Percentiles rank a stretch among this genome's conserved stretches.
phyloP scores from a whole-genome alignment of 306 rosid species.

The Dalbergia cultrata region DNA sequence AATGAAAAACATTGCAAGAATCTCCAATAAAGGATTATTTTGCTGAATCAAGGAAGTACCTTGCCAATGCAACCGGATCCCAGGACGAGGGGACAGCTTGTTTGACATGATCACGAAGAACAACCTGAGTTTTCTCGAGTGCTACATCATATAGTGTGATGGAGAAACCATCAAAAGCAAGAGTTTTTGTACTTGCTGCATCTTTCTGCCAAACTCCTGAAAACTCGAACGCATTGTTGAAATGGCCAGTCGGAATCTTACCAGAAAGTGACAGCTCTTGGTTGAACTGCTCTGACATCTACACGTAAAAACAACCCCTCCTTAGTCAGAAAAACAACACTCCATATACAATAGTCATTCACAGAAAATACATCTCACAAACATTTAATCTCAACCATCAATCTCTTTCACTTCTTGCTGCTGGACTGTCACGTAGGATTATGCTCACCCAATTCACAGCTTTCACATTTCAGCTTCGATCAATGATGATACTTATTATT shows the following conservation, averaged over 20 bases:
- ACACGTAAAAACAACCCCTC: slow-evolving; percentile 4
- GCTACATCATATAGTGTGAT: slow-evolving; percentile 75
- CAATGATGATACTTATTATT: background rate
- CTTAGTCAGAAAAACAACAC: slow-evolving; percentile 28
- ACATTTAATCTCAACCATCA: background rate
- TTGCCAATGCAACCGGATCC: slow-evolving; percentile 88
- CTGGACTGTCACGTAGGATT: background rate
- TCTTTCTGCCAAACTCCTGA: slow-evolving; percentile 85
- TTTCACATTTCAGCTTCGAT: background rate
- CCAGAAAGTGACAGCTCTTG: slow-evolving; percentile 79
- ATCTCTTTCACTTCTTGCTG: background rate
- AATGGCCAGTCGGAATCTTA: slow-evolving; percentile 86
- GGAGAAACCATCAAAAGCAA: slow-evolving; percentile 81
- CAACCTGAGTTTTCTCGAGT: slow-evolving; percentile 70
- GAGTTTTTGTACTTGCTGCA: slow-evolving; percentile 81
- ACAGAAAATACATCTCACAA: background rate
- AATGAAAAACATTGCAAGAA: background rate
- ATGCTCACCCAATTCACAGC: background rate
- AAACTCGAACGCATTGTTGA: slow-evolving; percentile 80
- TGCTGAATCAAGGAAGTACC: slow-evolving; percentile 56
- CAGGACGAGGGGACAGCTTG: slow-evolving; percentile 85
- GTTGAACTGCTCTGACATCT: slow-evolving; percentile 95
- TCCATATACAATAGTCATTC: background rate
- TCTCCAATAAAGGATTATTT: background rate
- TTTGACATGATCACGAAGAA: slow-evolving; percentile 70